These are phyloP conservation scores for Clonostachys byssicola DNA, from an alignment of 2,329 filamentous ascomycete species.

Conservation along the genomic window DNA sequence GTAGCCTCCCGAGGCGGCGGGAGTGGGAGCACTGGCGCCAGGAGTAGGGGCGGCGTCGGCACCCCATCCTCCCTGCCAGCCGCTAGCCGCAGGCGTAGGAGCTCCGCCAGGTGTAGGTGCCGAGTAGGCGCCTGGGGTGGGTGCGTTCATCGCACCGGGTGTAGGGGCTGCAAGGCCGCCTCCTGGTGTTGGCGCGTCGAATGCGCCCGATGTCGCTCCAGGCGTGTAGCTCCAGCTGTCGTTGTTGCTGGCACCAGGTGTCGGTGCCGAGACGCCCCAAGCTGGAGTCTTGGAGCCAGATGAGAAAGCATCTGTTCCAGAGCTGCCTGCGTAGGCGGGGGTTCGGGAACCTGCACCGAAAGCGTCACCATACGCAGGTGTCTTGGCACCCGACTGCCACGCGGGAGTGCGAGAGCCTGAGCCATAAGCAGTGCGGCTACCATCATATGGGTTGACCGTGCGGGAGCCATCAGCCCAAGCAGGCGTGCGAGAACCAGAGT, in stretches of 20 bases:
- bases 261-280: conserved; percentile 56
- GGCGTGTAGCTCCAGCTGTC: conserved; percentile 59
- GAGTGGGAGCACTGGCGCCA: conserved; percentile 57
- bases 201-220: conserved; percentile 41
- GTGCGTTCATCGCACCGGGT: conserved; percentile 60
- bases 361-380: conserved; percentile 54
- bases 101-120: conserved; percentile 62
- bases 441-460: conserved; percentile 68
- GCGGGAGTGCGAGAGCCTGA: conserved; percentile 68
- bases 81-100: conserved; percentile 61
- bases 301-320: conserved; percentile 54
- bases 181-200: conserved; percentile 68
- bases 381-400: conserved; percentile 76
- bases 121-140: conserved; percentile 66
- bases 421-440: conserved; percentile 74
- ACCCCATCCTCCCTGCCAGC: conserved; percentile 60
- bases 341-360: conserved; percentile 67
- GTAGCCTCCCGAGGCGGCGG: conserved; percentile 50
- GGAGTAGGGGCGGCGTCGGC: conserved; percentile 65
- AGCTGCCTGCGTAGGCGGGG: conserved; percentile 51
- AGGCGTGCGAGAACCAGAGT: conserved; percentile 59
- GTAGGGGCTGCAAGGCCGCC: conserved; percentile 55
- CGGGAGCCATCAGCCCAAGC: conserved; percentile 65
- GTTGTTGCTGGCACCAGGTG: conserved; percentile 51
- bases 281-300: conserved; percentile 75